Evolutionary conservation across 805 yeast genomes (phyloP), one percentile per base, ranked within the genome.

Genomic region (Cephaloascus fragrans): DNA sequence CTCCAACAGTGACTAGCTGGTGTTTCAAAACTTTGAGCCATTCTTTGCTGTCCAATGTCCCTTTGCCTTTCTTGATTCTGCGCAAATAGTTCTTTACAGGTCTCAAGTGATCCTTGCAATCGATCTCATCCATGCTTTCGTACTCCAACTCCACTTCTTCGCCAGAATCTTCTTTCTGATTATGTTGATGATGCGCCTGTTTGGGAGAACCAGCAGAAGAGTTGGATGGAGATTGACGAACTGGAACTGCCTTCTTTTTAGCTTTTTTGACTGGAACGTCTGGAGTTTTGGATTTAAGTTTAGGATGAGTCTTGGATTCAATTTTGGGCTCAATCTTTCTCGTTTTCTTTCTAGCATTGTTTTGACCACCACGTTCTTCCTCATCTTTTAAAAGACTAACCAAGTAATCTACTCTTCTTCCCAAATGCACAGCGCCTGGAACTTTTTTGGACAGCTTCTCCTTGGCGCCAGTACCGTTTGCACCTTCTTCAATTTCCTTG

Each of bases 401-500:
- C 50, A 93, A 67, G 51, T 89, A 90, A 55, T 94, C 98, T 1
- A 86, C 80, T 55, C 99, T 77, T 59, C 99, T 77, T 9, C 85
- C 86, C 37, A 93, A 66, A 60, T 93, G 99, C 15, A 93, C 93
- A 3, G 96, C 73, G 6, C 94, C 93, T 1, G 98, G 97, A 3
- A 83, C 83, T 51, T 78, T 83, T 46, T 86, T 83, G n/a, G n/a
- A n/a, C 23, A 66, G 49, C 17, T 61, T 47, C 37, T 68, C 56
- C 35, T 57, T 55, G 32, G 57, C 49, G 31, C 49, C 46, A 35
- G 49, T 46, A 14, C 57, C 67, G 45, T 54, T 57, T 8, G 43
- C 40, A 4, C 46, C 45, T 14, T 46, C 51, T 15, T 47, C 52
- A 6, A 52, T 51, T 6, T 44, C 39, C 42, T 59, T 64, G 37